A percentile compares a stretch with the other conserved stretches of the same genome.
Evolutionary conservation across 2,329 filamentous ascomycete genomes (phyloP).

Genomic region (Sclerotinia glacialis): DNA sequence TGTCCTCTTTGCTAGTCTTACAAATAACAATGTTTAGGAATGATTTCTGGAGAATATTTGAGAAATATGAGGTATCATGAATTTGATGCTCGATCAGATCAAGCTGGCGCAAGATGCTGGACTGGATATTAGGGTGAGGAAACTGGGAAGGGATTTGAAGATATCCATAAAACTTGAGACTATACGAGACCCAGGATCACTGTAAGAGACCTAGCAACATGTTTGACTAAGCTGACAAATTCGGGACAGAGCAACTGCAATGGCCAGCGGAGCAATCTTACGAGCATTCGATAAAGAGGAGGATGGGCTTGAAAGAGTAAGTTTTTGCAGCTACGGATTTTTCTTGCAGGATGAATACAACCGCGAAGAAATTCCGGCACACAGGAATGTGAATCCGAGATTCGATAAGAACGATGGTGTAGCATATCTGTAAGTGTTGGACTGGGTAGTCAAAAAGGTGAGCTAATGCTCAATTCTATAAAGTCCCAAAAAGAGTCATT

Average conservation of each 20-base stretch:
- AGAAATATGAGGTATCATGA: not conserved
- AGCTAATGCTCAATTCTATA: not conserved
- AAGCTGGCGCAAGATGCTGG: not conserved
- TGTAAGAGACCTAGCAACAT: constrained; percentile 2
- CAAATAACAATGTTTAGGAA: not conserved
- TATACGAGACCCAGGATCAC: not conserved
- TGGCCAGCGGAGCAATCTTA: constrained; percentile 8
- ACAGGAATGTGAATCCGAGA: not conserved
- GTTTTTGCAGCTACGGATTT: constrained; percentile 15
- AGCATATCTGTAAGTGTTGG: constrained; percentile 1
- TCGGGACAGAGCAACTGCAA: constrained; percentile 8
- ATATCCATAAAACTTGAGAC: not conserved
- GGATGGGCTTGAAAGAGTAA: constrained; percentile 2
- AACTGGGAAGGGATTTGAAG: not conserved
- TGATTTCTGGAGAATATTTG: constrained; percentile 1
- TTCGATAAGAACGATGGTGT: not conserved
- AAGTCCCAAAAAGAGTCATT: not conserved
- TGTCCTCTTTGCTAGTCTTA: not conserved
- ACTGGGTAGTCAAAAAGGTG: constrained; percentile 14
- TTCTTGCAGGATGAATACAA: constrained; percentile 1
- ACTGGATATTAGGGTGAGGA: not conserved
- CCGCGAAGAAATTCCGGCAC: not conserved
- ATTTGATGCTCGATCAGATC: constrained; percentile 13
- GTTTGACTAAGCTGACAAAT: not conserved
- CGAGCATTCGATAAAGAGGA: constrained; percentile 2